Evolutionary conservation across 805 yeast species (phyloP).

Genomic region (Grigorovia jiainica): DNA sequence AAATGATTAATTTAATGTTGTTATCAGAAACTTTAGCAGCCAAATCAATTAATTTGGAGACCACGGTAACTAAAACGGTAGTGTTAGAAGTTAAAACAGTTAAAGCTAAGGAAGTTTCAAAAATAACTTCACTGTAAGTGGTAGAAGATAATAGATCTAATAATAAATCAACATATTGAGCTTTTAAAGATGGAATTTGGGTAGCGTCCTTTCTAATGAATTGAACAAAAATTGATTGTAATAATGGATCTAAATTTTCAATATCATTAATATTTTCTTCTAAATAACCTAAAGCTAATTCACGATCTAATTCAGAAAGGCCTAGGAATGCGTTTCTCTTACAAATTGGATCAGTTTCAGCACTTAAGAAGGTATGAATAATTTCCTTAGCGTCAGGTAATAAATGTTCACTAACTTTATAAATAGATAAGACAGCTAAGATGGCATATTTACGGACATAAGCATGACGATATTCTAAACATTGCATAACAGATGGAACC

Average conservation of each 20-base stretch:
- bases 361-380: conserved; percentile 57
- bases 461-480: conserved; percentile 94
- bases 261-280: conserved; percentile 57
- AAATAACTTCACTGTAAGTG: conserved; percentile 54
- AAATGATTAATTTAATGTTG: conserved; percentile 85
- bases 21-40: conserved; percentile 92
- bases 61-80: conserved; percentile 64
- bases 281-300: conserved; percentile 71
- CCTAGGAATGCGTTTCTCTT: conserved; percentile 92
- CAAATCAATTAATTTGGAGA: conserved; percentile 74
- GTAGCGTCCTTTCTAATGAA: conserved; percentile 79
- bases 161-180: conserved; percentile 63
- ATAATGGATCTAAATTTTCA: conserved; percentile 62
- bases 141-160: conserved; percentile 62
- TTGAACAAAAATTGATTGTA: conserved; percentile 85
- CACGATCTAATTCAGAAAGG: conserved; percentile 72
- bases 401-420: conserved; percentile 72
- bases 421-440: conserved; percentile 78
- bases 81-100: conserved; percentile 54
- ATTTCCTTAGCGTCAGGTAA: conserved; percentile 94
- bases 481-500: conserved; percentile 83
- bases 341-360: conserved; percentile 88
- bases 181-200: conserved; percentile 50
- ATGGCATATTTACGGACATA: conserved; percentile 97
- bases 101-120: conserved; percentile 84